phyloP scores from a whole-genome alignment of 2,329 filamentous ascomycete species.

The Dothistroma pini region DNA sequence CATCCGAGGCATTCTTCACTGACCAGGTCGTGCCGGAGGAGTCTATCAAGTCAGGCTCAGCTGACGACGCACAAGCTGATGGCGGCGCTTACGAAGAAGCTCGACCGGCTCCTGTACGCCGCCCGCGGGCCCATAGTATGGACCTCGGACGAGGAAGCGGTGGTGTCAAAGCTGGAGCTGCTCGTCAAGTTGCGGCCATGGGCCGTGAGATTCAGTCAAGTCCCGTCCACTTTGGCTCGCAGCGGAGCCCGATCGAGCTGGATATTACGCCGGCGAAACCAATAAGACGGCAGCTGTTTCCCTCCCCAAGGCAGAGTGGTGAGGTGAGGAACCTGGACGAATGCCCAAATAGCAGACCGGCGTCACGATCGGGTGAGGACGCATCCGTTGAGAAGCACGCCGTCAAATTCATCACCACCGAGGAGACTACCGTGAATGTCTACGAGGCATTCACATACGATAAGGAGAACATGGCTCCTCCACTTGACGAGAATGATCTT shows the following conservation, averaged over 20 bases:
- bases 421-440: constrained; percentile 24
- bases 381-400: constrained; percentile 12
- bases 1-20: constrained; percentile 33
- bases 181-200: constrained; percentile 38
- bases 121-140: constrained; percentile 47
- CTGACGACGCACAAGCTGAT: constrained; percentile 10
- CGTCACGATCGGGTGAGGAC: constrained; percentile 7
- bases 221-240: constrained; percentile 51
- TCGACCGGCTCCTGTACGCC: constrained; percentile 16
- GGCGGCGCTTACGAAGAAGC: neutral
- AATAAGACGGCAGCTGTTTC: constrained; percentile 70
- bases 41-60: constrained; percentile 5
- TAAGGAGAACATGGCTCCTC: constrained; percentile 56
- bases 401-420: constrained; percentile 9
- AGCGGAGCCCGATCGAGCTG: constrained; percentile 48
- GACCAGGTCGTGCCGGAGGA: constrained; percentile 30
- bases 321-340: constrained; percentile 56
- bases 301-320: constrained; percentile 66
- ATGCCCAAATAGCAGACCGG: constrained; percentile 11
- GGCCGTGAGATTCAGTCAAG: constrained; percentile 59
- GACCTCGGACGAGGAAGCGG: constrained; percentile 37
- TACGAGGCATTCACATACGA: constrained; percentile 45
- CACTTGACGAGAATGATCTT: constrained; percentile 49
- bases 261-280: constrained; percentile 54
- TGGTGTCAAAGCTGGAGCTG: constrained; percentile 29